Evolutionary conservation across 108 stramenopile species (phyloP).

Genomic region (Fistulifera pelliculosa): DNA sequence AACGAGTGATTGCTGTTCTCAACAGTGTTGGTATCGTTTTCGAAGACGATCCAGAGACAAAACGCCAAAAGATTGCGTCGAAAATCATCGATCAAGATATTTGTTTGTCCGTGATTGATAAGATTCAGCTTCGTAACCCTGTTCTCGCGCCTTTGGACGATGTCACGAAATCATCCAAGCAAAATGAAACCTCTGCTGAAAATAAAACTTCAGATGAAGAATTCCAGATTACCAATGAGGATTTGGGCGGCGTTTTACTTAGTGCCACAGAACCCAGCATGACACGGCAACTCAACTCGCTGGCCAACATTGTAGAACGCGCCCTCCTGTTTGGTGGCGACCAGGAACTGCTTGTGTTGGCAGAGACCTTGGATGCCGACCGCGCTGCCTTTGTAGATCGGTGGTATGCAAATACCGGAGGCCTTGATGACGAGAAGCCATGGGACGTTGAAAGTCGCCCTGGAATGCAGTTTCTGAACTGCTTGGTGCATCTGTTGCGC

Average conservation of each 20-base stretch:
- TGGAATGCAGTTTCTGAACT: conserved; percentile 72
- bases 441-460: conserved; percentile 51
- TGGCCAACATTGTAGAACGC: conserved; percentile 71
- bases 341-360: conserved; percentile 65
- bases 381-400: conserved; percentile 59
- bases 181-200: neutral
- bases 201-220: neutral
- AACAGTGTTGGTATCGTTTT: conserved; percentile 64
- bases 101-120: conserved; percentile 77
- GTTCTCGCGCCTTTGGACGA: neutral
- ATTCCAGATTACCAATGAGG: conserved; percentile 15
- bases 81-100: conserved; percentile 71
- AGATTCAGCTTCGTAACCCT: conserved; percentile 17
- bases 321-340: conserved; percentile 77
- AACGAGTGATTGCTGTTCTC: conserved; percentile 56
- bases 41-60: conserved; percentile 25
- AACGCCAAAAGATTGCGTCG: conserved; percentile 33
- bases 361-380: conserved; percentile 74
- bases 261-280: conserved; percentile 70
- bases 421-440: conserved; percentile 1
- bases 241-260: conserved; percentile 64
- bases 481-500: conserved; percentile 49
- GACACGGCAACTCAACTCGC: conserved; percentile 78
- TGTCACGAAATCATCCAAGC: neutral
- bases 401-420: conserved; percentile 58